A percentile compares a stretch with the other conserved stretches of the same genome.
Conservation (phyloP, 257 asterid species). For the Nemophila menziesii region DNA sequence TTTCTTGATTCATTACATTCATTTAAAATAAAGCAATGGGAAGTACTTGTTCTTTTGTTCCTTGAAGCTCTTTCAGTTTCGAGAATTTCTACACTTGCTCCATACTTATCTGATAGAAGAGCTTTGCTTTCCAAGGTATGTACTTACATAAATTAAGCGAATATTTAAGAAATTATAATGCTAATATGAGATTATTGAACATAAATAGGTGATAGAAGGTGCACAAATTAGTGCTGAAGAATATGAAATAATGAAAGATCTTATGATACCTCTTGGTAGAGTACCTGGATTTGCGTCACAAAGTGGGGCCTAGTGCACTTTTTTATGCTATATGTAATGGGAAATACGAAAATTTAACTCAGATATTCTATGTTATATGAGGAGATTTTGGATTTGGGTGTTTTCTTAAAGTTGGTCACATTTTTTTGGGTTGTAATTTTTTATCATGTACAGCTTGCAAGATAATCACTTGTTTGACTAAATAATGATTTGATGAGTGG, state of each 20-base stretch:
- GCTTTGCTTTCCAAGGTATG: constrained; percentile 69
- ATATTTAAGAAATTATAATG: too few relatives aligned
- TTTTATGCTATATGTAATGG: background rate
- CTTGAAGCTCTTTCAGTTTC: constrained; percentile 83
- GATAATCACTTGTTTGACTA: constrained; percentile 3
- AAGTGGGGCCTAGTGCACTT: constrained; percentile 41
- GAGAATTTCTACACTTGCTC: constrained; percentile 53
- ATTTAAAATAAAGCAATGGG: constrained; percentile 84
- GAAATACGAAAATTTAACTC: too few relatives aligned
- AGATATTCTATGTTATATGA: too few relatives aligned
- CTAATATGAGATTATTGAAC: too few relatives aligned
- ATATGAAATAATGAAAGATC: constrained; percentile 78
- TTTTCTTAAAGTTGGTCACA: background rate
- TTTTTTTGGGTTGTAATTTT: background rate
- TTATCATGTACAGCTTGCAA: background rate
- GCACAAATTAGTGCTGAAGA: constrained; percentile 58
- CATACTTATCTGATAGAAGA: constrained; percentile 46
- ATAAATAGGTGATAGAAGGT: constrained; percentile 65
- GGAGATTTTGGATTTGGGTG: too few relatives aligned
- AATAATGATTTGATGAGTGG: constrained; percentile 16
- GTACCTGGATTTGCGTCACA: constrained; percentile 67
- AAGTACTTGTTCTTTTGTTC: constrained; percentile 52
- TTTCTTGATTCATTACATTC: constrained; percentile 75
- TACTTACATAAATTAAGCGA: too few relatives aligned
- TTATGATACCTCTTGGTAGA: constrained; percentile 82